These are phyloP conservation scores for Leptomonas pyrrhocoris DNA, from an alignment of 208 protist species.

Conservation along the genomic window DNA sequence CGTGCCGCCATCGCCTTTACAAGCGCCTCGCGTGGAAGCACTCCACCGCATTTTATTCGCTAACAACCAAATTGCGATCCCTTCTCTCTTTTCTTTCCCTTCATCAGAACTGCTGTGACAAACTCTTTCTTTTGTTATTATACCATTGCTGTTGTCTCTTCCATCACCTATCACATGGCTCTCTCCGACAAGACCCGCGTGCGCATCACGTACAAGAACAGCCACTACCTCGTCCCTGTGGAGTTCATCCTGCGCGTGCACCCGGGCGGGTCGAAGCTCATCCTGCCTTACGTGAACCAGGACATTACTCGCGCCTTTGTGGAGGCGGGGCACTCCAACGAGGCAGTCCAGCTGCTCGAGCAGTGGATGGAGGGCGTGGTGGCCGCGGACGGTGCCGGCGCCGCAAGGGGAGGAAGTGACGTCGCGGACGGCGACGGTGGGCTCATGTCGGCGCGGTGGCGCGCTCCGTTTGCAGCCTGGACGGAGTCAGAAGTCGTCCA, in stretches of 20 bases:
- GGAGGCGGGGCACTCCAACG: constrained; percentile 34
- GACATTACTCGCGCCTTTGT: constrained; percentile 44
- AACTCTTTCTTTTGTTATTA: background rate
- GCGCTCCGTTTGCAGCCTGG: background rate
- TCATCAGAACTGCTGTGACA: no score
- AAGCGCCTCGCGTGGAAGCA: no score
- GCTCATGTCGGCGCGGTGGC: background rate
- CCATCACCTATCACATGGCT: background rate
- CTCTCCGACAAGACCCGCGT: constrained; percentile 5
- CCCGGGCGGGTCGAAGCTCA: constrained; percentile 33
- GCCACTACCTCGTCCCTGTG: constrained; percentile 31
- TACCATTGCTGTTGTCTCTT: background rate
- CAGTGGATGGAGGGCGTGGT: constrained; percentile 37
- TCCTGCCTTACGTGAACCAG: constrained; percentile 33
- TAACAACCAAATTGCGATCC: no score
- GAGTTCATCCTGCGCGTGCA: constrained; percentile 36
- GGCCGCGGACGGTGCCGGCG: background rate
- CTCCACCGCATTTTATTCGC: no score
- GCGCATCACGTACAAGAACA: constrained; percentile 32
- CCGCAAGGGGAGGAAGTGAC: background rate
- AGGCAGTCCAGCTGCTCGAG: constrained; percentile 32
- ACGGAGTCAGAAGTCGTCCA: background rate
- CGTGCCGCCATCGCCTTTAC: background rate
- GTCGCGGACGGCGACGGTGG: background rate
- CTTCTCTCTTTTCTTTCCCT: no score